Conservation (phyloP, 1,139 yeast species). For the Saccharomyces hybrid region DNA sequence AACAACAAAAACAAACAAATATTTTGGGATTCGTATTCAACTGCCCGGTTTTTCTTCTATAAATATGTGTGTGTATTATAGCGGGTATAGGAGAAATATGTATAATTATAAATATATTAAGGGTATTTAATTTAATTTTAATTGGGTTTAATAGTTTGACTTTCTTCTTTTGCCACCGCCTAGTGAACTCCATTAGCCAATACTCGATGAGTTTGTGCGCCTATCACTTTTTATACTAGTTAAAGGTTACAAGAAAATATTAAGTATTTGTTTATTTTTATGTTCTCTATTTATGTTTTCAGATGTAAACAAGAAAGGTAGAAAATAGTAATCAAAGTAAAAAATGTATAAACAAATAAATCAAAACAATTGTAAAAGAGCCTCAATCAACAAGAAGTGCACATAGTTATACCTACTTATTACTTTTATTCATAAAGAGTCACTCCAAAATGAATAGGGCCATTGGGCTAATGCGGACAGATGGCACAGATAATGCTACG, state of each 20-base stretch:
- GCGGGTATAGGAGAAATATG: constrained; percentile 1
- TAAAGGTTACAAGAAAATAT: background rate
- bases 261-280: background rate
- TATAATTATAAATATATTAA: background rate
- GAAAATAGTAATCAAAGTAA: background rate
- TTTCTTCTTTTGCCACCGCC: background rate
- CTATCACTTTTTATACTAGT: background rate
- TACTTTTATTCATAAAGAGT: background rate
- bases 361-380: no score
- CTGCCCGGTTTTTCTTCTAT: constrained; percentile 16
- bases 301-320: no score
- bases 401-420: no score
- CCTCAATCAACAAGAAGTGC: background rate
- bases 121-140: background rate
- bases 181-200: background rate
- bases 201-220: background rate
- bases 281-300: no score
- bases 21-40: constrained; percentile 8
- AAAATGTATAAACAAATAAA: no score
- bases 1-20: background rate
- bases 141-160: background rate
- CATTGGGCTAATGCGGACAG: background rate
- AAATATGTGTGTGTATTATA: constrained; percentile 9
- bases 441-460: background rate
- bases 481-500: background rate